A percentile compares a stretch with the other conserved stretches of the same genome.
These are phyloP conservation scores for Kalaharituber pfeilii DNA, from an alignment of 2,329 filamentous ascomycete species.

Conservation along the genomic window DNA sequence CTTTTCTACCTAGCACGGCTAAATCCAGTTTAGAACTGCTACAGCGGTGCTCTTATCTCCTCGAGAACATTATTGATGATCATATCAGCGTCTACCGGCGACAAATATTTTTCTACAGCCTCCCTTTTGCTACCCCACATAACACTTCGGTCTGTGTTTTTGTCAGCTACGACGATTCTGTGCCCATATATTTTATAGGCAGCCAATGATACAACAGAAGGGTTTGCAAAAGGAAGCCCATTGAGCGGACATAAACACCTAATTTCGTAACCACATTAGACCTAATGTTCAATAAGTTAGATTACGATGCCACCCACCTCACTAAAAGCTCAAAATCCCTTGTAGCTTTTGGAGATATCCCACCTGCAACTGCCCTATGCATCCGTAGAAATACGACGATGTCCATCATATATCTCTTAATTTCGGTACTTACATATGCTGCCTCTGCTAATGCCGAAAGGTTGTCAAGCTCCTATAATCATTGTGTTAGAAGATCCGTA, in stretches of 20 bases:
- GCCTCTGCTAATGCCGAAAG: slow-evolving; percentile 17
- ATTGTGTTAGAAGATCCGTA: neutral
- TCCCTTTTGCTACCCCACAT: slow-evolving; percentile 74
- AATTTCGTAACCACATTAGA: neutral
- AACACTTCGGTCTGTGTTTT: slow-evolving; percentile 65
- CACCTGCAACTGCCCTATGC: slow-evolving; percentile 65
- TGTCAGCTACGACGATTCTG: slow-evolving; percentile 48
- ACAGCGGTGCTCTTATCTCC: slow-evolving; percentile 40
- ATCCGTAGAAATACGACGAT: slow-evolving; percentile 72
- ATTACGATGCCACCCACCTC: slow-evolving; percentile 30
- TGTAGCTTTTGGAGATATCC: slow-evolving; percentile 62
- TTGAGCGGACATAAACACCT: slow-evolving; percentile 66
- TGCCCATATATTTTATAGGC: slow-evolving; percentile 77
- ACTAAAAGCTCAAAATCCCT: slow-evolving; percentile 55
- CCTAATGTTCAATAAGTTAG: neutral
- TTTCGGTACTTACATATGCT: slow-evolving; percentile 54
- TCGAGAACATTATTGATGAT: slow-evolving; percentile 47
- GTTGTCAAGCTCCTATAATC: neutral
- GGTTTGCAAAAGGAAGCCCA: slow-evolving; percentile 61
- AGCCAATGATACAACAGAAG: slow-evolving; percentile 66
- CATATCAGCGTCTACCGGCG: slow-evolving; percentile 42
- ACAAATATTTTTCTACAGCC: slow-evolving; percentile 50
- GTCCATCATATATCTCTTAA: slow-evolving; percentile 72
- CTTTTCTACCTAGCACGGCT: too few relatives aligned
- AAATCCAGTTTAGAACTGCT: too few relatives aligned